These are phyloP conservation scores for Boehmeria nivea DNA, from an alignment of 306 rosid genomes.

Conservation along the genomic window DNA sequence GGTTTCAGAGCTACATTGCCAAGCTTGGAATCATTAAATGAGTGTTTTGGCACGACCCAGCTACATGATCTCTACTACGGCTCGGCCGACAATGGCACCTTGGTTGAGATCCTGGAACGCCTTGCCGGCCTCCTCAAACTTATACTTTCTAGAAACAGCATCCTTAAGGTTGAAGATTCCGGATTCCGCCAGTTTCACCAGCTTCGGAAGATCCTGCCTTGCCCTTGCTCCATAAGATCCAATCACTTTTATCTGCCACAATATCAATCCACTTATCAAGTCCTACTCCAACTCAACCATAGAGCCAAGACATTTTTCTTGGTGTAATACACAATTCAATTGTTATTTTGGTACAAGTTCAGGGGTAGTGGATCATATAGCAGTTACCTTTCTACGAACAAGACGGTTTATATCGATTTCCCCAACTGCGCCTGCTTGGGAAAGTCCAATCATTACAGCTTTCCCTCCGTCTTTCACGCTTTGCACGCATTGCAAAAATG, in stretches of 20 bases:
- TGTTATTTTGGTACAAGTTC: background rate
- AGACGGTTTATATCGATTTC: conserved; percentile 87
- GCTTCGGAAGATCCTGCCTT: conserved; percentile 94
- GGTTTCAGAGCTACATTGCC: too few relatives aligned
- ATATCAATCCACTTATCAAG: background rate
- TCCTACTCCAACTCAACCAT: too few relatives aligned
- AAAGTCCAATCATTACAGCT: conserved; percentile 93
- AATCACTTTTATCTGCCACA: conserved; percentile 68
- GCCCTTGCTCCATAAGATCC: conserved; percentile 97
- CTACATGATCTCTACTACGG: conserved; percentile 65
- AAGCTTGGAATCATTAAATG: too few relatives aligned
- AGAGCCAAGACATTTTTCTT: too few relatives aligned
- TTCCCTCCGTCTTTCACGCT: conserved; percentile 96
- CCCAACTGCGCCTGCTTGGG: conserved; percentile 70
- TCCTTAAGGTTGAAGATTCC: conserved; percentile 64
- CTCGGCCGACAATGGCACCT: conserved; percentile 73
- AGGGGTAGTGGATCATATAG: background rate
- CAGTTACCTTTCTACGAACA: conserved; percentile 80
- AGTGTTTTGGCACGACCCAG: too few relatives aligned
- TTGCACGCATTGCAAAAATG: conserved; percentile 71
- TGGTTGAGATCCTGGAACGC: conserved; percentile 81
- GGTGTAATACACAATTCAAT: too few relatives aligned
- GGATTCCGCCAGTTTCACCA: conserved; percentile 76
- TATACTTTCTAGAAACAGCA: conserved; percentile 82
- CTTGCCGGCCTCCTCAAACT: conserved; percentile 61